phyloP scores from a whole-genome alignment of 2,329 filamentous ascomycete genomes.

The Exophiala dermatitidis region DNA sequence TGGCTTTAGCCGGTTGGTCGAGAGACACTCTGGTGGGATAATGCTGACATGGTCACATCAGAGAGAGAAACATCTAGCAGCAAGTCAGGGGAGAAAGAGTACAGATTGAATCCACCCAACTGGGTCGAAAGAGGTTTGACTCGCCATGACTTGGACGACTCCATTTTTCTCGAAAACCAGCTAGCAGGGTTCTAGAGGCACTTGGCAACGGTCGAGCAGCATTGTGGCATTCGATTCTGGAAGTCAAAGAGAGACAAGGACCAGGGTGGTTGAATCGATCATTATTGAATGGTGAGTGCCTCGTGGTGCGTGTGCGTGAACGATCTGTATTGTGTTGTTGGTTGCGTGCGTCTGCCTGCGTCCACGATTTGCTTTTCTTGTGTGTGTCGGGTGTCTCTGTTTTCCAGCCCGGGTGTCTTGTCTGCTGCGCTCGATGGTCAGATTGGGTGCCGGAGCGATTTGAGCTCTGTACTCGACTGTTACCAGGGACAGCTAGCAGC shows the following conservation, averaged over 20 bases:
- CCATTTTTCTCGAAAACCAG: conserved; percentile 21
- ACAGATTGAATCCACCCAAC: neutral
- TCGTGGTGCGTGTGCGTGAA: neutral
- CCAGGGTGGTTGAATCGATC: neutral
- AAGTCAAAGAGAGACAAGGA: neutral
- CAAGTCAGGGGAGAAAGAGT: conserved; percentile 3
- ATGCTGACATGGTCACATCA: conserved; percentile 25
- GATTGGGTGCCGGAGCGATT: neutral
- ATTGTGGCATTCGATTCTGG: conserved; percentile 2
- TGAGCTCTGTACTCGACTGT: conserved; percentile 1
- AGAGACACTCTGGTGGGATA: conserved; percentile 3
- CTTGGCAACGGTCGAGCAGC: conserved; percentile 25
- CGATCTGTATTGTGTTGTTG: neutral
- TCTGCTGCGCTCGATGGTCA: neutral
- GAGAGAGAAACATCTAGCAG: neutral
- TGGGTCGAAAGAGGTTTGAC: conserved; percentile 7
- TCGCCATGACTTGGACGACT: conserved; percentile 12
- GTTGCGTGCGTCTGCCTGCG: neutral
- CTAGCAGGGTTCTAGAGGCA: conserved; percentile 24
- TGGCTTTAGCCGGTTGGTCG: neutral
- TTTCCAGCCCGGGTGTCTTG: neutral
- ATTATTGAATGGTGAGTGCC: neutral
- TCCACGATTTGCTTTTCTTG: neutral
- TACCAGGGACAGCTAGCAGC: conserved; percentile 17
- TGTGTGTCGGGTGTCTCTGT: conserved; percentile 1